Percentiles rank a stretch among this genome's conserved stretches.
Conservation (phyloP, 441 rosid species). For the Euphorbia schlechtendalii region DNA sequence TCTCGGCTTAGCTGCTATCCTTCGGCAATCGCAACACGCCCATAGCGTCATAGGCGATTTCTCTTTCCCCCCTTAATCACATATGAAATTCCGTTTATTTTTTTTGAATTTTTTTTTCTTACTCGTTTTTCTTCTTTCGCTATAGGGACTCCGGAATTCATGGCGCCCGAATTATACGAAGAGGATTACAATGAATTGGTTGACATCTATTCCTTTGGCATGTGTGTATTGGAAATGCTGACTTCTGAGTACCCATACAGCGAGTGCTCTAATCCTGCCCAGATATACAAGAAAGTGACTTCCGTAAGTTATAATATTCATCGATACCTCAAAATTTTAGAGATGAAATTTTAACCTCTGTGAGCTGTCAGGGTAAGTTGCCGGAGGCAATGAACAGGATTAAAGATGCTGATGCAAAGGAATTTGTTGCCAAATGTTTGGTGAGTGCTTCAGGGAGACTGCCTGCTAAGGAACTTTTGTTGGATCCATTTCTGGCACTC, state of each 20-base stretch:
- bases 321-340: neutral
- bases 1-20: constrained; percentile 72
- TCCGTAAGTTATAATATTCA: constrained; percentile 31
- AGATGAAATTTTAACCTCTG: neutral
- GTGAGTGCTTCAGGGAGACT: constrained; percentile 58
- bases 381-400: constrained; percentile 72
- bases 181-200: constrained; percentile 77
- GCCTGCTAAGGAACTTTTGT: constrained; percentile 63
- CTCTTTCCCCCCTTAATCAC: neutral
- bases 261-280: constrained; percentile 74
- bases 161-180: constrained; percentile 91
- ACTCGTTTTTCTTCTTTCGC: no score
- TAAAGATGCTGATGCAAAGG: constrained; percentile 49
- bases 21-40: constrained; percentile 65
- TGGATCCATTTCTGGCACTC: constrained; percentile 55
- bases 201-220: constrained; percentile 73
- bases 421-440: constrained; percentile 73
- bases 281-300: constrained; percentile 78
- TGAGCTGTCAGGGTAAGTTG: constrained; percentile 58
- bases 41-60: constrained; percentile 79
- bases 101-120: no score
- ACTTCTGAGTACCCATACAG: constrained; percentile 72
- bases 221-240: constrained; percentile 77
- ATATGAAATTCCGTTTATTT: constrained; percentile 10
- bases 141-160: constrained; percentile 75